A percentile compares a stretch with the other conserved stretches of the same genome.
phyloP scores from a whole-genome alignment of 768 basidiomycete species.

The Amanita phalloides region DNA sequence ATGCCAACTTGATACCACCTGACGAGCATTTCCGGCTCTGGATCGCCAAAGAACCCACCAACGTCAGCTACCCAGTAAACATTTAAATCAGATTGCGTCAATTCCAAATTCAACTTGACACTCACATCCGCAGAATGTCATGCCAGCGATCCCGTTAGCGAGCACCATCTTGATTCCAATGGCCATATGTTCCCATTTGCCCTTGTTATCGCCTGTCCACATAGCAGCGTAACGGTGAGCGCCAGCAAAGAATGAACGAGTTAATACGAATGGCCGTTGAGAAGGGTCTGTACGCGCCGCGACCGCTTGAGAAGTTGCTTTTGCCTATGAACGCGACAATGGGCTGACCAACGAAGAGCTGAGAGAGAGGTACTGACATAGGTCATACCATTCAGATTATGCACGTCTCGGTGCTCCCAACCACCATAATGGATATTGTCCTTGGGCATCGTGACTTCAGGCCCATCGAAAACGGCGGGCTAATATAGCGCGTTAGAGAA shows the following conservation, averaged over 20 bases:
- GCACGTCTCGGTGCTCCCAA: slow-evolving; percentile 97
- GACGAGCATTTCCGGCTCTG: slow-evolving; percentile 87
- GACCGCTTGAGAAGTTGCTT: slow-evolving; percentile 75
- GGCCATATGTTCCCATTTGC: slow-evolving; percentile 96
- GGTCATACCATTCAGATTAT: slow-evolving; percentile 97
- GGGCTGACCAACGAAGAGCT: not conserved
- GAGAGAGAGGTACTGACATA: slow-evolving; percentile 35
- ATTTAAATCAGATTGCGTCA: not conserved
- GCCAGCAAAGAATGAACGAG: slow-evolving; percentile 90
- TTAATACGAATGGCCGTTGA: slow-evolving; percentile 89
- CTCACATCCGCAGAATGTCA: slow-evolving; percentile 88
- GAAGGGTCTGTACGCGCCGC: slow-evolving; percentile 65
- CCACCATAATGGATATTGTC: slow-evolving; percentile 77
- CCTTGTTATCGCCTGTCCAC: slow-evolving; percentile 98
- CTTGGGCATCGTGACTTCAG: slow-evolving; percentile 74
- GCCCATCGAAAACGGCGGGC: slow-evolving; percentile 98
- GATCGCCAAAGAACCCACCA: slow-evolving; percentile 98
- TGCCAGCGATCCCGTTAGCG: slow-evolving; percentile 78
- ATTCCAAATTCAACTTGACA: slow-evolving; percentile 4
- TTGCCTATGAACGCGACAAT: slow-evolving; percentile 40
- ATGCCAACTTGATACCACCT: slow-evolving; percentile 96
- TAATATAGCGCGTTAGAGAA: slow-evolving; percentile 6
- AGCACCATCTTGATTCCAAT: slow-evolving; percentile 92
- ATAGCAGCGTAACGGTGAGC: slow-evolving; percentile 94
- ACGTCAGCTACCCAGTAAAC: slow-evolving; percentile 64